Evolutionary conservation across 441 rosid genomes (phyloP).

Genomic region (Dalechampia spathulata): DNA sequence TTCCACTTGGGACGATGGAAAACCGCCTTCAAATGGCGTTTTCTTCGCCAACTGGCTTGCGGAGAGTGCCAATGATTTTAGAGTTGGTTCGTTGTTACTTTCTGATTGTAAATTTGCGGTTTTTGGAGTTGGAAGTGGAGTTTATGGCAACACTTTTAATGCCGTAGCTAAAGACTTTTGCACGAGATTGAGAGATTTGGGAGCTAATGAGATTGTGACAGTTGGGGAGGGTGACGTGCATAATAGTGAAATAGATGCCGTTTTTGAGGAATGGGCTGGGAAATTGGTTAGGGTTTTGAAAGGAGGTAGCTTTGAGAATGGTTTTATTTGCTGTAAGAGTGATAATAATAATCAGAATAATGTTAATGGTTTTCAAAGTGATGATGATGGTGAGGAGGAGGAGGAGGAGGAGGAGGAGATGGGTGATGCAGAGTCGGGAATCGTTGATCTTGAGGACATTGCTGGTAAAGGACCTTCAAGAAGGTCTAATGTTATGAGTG

Average conservation of each 20-base stretch:
- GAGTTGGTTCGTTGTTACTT: constrained; percentile 69
- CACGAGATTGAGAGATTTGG: constrained; percentile 52
- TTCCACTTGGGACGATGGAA: constrained; percentile 85
- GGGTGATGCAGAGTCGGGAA: constrained; percentile 24
- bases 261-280: constrained; percentile 57
- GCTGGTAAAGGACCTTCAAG: constrained; percentile 84
- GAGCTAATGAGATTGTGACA: constrained; percentile 57
- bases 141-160: constrained; percentile 62
- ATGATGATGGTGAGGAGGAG: constrained; percentile 12
- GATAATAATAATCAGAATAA: constrained; percentile 31
- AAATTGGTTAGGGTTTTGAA: constrained; percentile 46
- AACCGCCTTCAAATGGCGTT: constrained; percentile 49
- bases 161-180: constrained; percentile 63
- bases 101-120: constrained; percentile 60
- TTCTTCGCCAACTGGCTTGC: constrained; percentile 66
- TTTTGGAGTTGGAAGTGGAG: constrained; percentile 74
- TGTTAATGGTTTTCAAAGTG: constrained; percentile 31
- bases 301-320: constrained; percentile 28
- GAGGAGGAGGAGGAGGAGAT: background rate
- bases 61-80: constrained; percentile 83
- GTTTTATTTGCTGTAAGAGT: constrained; percentile 23
- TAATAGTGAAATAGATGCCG: constrained; percentile 47
- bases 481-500: constrained; percentile 25
- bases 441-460: constrained; percentile 90
- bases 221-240: constrained; percentile 69